phyloP scores from a whole-genome alignment of 2,329 filamentous ascomycete species.

The Ceratocystis destructans region DNA sequence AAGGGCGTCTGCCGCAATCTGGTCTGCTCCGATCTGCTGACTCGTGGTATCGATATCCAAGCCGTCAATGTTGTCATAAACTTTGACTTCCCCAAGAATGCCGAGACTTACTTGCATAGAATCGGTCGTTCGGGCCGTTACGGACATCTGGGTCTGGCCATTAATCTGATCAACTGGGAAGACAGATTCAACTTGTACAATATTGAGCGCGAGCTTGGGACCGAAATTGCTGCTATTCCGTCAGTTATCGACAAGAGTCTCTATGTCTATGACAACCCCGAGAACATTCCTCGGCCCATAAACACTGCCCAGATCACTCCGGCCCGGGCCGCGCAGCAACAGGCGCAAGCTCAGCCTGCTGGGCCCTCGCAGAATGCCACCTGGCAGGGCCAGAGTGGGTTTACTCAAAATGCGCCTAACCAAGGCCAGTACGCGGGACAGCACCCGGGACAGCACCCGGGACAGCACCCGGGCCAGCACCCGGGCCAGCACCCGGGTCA shows the following conservation, averaged over 20 bases:
- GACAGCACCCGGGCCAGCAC: not conserved
- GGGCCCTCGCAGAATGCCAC: slow-evolving; percentile 16
- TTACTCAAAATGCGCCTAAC: not conserved
- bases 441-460: not conserved
- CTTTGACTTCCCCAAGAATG: slow-evolving; percentile 99
- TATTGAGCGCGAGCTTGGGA: slow-evolving; percentile 93
- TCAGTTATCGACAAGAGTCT: slow-evolving; percentile 90
- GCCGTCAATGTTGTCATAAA: slow-evolving; percentile 99
- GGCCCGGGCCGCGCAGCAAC: slow-evolving; percentile 19
- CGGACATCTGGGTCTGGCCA: slow-evolving; percentile 90
- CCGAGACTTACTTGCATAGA: slow-evolving; percentile 94
- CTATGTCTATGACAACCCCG: slow-evolving; percentile 94
- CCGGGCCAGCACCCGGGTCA: slow-evolving; percentile 6
- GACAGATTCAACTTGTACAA: slow-evolving; percentile 98
- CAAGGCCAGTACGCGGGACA: slow-evolving; percentile 9
- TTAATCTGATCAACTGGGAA: slow-evolving; percentile 99
- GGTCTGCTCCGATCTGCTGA: slow-evolving; percentile 93
- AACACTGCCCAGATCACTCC: slow-evolving; percentile 29
- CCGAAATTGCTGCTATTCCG: slow-evolving; percentile 95
- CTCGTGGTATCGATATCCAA: slow-evolving; percentile 98
- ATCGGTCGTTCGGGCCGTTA: slow-evolving; percentile 97
- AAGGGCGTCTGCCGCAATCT: slow-evolving; percentile 96
- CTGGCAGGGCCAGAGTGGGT: slow-evolving; percentile 17
- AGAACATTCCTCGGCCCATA: slow-evolving; percentile 77
- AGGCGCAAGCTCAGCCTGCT: slow-evolving; percentile 11